Conservation (phyloP, 1,139 yeast genomes). For the Hyphopichia wangnamkhiaoensis region DNA sequence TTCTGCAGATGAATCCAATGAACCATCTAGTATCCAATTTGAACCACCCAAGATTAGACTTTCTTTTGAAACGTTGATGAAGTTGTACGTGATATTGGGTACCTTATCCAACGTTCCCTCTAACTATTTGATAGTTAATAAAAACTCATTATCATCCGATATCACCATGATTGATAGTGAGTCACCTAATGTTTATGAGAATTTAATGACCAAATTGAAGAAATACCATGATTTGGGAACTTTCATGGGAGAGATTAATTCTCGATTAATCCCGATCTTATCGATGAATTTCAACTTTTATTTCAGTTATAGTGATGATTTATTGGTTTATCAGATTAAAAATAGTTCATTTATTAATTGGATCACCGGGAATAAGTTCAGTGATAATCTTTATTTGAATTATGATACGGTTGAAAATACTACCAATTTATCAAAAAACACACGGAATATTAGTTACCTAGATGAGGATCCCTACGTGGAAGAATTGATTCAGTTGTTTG, state of each 20-base stretch:
- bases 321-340: conserved; percentile 26
- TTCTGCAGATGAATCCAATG: neutral
- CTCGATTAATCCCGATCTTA: conserved; percentile 26
- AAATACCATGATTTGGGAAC: conserved; percentile 12
- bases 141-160: conserved; percentile 24
- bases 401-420: conserved; percentile 21
- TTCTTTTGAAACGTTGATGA: conserved; percentile 30
- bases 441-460: conserved; percentile 1
- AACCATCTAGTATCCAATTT: conserved; percentile 7
- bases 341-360: conserved; percentile 41
- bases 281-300: conserved; percentile 31
- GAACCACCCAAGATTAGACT: conserved; percentile 23
- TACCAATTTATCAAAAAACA: conserved; percentile 19
- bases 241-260: conserved; percentile 17
- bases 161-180: conserved; percentile 24
- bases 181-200: conserved; percentile 24
- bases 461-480: conserved; percentile 18
- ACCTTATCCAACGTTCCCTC: conserved; percentile 26
- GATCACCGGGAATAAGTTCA: conserved; percentile 36
- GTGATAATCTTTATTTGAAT: conserved; percentile 24
- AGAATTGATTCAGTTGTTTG: conserved; percentile 21
- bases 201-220: conserved; percentile 12
- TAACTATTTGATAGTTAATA: conserved; percentile 17
- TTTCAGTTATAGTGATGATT: conserved; percentile 33
- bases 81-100: conserved; percentile 26